A percentile compares a stretch with the other conserved stretches of the same genome.
Conservation (phyloP, 352 stramenopile genomes). For the Pythium apleroticum region DNA sequence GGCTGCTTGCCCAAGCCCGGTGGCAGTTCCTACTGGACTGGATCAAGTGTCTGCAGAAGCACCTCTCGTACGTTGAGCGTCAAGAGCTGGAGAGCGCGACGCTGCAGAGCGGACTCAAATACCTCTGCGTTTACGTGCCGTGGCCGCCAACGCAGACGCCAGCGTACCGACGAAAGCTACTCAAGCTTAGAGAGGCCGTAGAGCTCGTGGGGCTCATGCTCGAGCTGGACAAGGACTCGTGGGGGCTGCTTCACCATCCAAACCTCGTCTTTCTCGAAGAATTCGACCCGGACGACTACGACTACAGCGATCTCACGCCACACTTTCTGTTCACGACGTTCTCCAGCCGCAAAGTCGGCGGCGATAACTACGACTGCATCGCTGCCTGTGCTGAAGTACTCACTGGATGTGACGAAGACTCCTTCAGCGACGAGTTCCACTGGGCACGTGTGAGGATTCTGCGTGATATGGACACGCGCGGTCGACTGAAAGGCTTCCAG, state of each 20-base stretch:
- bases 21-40: constrained; percentile 18
- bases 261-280: background rate
- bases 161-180: constrained; percentile 7
- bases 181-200: constrained; percentile 17
- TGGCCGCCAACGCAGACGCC: constrained; percentile 8
- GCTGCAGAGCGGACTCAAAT: constrained; percentile 20
- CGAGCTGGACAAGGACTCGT: constrained; percentile 10
- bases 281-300: constrained; percentile 22
- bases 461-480: background rate
- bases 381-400: constrained; percentile 7
- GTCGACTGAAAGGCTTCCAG: constrained; percentile 5
- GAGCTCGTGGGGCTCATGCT: constrained; percentile 22
- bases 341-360: background rate
- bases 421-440: background rate
- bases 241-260: background rate
- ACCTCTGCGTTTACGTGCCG: constrained; percentile 23
- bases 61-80: constrained; percentile 22
- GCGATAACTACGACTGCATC: constrained; percentile 13
- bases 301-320: constrained; percentile 15
- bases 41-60: constrained; percentile 14
- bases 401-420: background rate
- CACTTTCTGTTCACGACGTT: constrained; percentile 19
- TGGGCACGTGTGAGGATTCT: background rate
- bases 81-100: constrained; percentile 15
- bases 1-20: background rate